Conservation (phyloP, 202 grass and related monocot genomes). For the Carex arenaria region DNA sequence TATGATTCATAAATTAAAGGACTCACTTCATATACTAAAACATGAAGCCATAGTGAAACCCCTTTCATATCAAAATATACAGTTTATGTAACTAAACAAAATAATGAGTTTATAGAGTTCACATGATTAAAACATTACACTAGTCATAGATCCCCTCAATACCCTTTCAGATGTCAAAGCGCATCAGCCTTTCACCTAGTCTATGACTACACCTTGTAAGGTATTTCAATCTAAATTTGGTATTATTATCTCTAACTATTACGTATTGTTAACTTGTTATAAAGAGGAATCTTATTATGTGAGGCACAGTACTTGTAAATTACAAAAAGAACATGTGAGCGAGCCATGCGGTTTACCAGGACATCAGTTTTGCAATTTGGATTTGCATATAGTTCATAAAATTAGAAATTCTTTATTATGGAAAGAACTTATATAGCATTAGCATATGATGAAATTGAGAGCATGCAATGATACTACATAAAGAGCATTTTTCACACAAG, state of each 20-base stretch:
- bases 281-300: too few relatives aligned
- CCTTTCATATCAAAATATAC: not conserved
- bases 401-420: not conserved
- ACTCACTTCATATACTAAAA: not conserved
- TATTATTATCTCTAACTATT: not conserved
- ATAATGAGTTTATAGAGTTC: not conserved
- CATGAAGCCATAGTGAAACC: not conserved
- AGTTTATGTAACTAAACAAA: not conserved
- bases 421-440: not conserved
- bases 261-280: too few relatives aligned
- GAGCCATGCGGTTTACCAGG: too few relatives aligned
- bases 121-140: not conserved
- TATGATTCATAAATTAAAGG: too few relatives aligned
- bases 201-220: not conserved
- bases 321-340: too few relatives aligned
- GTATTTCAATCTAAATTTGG: not conserved
- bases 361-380: too few relatives aligned
- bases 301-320: too few relatives aligned
- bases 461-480: not conserved
- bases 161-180: not conserved
- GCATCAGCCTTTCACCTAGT: not conserved
- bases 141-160: not conserved
- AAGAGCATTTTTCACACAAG: not conserved
- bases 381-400: not conserved
- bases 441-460: too few relatives aligned